Evolutionary conservation across 768 basidiomycete species (phyloP).

Genomic region (Collybia sp.): DNA sequence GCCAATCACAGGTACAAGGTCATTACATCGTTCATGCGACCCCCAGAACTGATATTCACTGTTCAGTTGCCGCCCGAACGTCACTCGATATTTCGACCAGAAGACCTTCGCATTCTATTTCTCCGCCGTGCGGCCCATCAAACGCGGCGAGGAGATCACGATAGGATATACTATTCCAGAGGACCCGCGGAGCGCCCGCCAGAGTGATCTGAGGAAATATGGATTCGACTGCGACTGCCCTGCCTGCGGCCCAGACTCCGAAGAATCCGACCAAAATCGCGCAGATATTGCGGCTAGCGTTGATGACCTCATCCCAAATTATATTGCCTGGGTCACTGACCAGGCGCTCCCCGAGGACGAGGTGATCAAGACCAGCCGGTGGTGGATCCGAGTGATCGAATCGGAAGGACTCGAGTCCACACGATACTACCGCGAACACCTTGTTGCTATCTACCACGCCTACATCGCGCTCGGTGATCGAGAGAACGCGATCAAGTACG

Average conservation of each 20-base stretch:
- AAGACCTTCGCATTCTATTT: conserved; percentile 24
- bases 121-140: conserved; percentile 20
- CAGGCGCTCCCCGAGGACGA: conserved; percentile 12
- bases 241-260: conserved; percentile 17
- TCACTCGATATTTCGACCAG: conserved; percentile 18
- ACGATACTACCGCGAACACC: conserved; percentile 10
- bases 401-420: conserved; percentile 14
- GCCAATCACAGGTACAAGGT: conserved; percentile 30
- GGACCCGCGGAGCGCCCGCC: conserved; percentile 14
- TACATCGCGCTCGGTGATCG: conserved; percentile 13
- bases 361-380: conserved; percentile 12
- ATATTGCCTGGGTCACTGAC: conserved; percentile 10
- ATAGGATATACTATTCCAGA: conserved; percentile 19
- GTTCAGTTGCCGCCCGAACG: conserved; percentile 25
- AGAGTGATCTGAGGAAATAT: conserved; percentile 20
- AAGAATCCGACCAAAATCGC: conserved; percentile 18
- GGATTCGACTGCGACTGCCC: conserved; percentile 20
- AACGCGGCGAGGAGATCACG: conserved; percentile 26
- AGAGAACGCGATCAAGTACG: conserved; percentile 11
- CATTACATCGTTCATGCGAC: not conserved
- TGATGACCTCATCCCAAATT: conserved; percentile 6
- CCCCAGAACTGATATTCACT: not conserved
- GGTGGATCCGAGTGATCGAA: conserved; percentile 12
- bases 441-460: conserved; percentile 11
- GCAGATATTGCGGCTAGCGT: conserved; percentile 10